Percentiles rank a stretch among this genome's conserved stretches.
Evolutionary conservation across 1,139 yeast genomes (phyloP).

Genomic region (Candida tropicalis): DNA sequence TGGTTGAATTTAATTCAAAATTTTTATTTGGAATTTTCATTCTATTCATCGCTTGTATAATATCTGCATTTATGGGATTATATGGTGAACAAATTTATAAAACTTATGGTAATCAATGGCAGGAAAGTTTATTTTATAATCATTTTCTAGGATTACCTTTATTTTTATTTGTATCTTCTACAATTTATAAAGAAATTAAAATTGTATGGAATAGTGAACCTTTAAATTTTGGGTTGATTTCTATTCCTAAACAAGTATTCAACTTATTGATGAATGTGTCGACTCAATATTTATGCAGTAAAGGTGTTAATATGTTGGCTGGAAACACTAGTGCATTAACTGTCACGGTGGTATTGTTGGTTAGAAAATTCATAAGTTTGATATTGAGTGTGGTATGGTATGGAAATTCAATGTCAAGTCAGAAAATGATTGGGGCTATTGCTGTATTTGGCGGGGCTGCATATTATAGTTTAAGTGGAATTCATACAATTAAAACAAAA

Average conservation of each 20-base stretch:
- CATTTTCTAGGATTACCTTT: conserved; percentile 63
- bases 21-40: conserved; percentile 48
- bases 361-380: conserved; percentile 64
- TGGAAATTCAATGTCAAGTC: conserved; percentile 43
- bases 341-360: conserved; percentile 58
- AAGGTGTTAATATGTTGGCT: conserved; percentile 67
- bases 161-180: conserved; percentile 37
- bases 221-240: neutral
- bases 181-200: conserved; percentile 20
- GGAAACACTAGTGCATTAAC: conserved; percentile 62
- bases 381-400: conserved; percentile 53
- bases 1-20: conserved; percentile 8
- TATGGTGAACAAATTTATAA: conserved; percentile 54
- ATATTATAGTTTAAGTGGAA: conserved; percentile 33
- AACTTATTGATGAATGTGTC: conserved; percentile 47
- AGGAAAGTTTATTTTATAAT: conserved; percentile 62
- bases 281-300: conserved; percentile 66
- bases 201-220: conserved; percentile 14
- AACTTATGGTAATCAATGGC: conserved; percentile 62
- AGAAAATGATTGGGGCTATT: conserved; percentile 48
- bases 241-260: conserved; percentile 19
- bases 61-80: conserved; percentile 58
- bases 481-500: conserved; percentile 4
- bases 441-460: conserved; percentile 59
- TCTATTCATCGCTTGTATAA: conserved; percentile 47